Evolutionary conservation across 306 rosid species (phyloP), one percentile per base, ranked within the genome.

Genomic region (Acacia melanoxylon): DNA sequence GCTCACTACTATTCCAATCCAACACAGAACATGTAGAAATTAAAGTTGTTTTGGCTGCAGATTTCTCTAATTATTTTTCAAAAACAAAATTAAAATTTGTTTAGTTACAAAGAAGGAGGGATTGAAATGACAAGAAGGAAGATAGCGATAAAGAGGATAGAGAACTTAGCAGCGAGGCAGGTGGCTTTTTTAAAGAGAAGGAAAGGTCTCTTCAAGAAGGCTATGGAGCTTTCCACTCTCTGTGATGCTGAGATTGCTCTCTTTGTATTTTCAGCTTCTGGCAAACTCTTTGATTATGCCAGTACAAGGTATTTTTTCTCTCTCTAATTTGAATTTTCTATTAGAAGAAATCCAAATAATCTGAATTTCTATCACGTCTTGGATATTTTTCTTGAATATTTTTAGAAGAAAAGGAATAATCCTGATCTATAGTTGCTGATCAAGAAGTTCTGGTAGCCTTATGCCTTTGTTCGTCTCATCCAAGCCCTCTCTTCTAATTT

Each of bases 251-350:
- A 59, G 66, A 24, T 59, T 59, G 33, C 66, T 0, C 66, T 59
- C 33, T n/a, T n/a, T 75, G 54, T 85, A 17, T 85, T 85, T 49
- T 85, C 88, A 12, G 7, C 80, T 5, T 78, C 85, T 11, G 85
- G 85, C 14, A 85, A 54, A 27, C 33, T 29, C 33, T 29, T 29
- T 35, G 40, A 35, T 35, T 35, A 35, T 5, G 40, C 40, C 40
- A 35, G 40, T 35, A 5, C 7, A 35, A 35, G 40, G 40, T 35
- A 5, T 35, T 1, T 5, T 35, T 35, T 35, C 40, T 35, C 22
- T 25, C 35, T 61, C 68, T 61, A 59, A 59, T 24, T 59, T 59
- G 11, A 5, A 51, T 51, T 56, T 20, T 56, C 6, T 69, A 10
- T 9, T 20, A 37, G 40, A 35, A 35, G 40, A 35, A 35, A 35